Evolutionary conservation across 2,329 filamentous ascomycete genomes (phyloP), one percentile per base, ranked within the genome.

Genomic region (Aschersonia sp.): DNA sequence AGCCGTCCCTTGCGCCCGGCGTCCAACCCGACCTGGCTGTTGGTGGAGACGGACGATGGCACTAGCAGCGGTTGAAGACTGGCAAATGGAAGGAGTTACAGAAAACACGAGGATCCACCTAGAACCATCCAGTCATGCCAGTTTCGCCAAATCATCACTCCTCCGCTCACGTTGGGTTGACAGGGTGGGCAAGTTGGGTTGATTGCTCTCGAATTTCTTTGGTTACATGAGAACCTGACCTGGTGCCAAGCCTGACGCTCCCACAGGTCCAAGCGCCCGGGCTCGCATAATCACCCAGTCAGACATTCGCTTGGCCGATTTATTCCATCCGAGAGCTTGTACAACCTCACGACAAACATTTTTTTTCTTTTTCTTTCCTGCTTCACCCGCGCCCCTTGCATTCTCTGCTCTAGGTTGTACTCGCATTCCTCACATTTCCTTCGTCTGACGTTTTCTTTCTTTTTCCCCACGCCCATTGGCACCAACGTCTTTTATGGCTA

Each of bases 1-100:
- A 46, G 48, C 48, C 48, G 45, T 49, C 30, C 44, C 47, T 44
- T 41, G 44, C 33, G 42, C 5, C 14, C 31, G 35, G 41, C 32
- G 30, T 30, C 6, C 39, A n/a, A 31, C 31, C 41, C 6, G 29
- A 7, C 8, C 22, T 22, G 22, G 22, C 22, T 22, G 22, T 22
- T 22, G 22, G 22, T 22, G 22, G 22, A 22, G 22, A 22, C 22
- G 2, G 22, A 22, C 2, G 22, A 22, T 22, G 22, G 22, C 22
- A 22, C 22, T 22, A 22, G 22, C 22, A 22, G 22, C 22, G 22
- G 22, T 22, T 22, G 22, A 22, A 39, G 9, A 12, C 35, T 14
- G 14, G 41, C 12, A 22, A 42, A 8, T 42, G 41, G 41, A 42
- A 42, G 14, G 9, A 29, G 14, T 8, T 12, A 42, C 22, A 14